phyloP scores from a whole-genome alignment of 306 rosid genomes.

The Dryas drummondii region DNA sequence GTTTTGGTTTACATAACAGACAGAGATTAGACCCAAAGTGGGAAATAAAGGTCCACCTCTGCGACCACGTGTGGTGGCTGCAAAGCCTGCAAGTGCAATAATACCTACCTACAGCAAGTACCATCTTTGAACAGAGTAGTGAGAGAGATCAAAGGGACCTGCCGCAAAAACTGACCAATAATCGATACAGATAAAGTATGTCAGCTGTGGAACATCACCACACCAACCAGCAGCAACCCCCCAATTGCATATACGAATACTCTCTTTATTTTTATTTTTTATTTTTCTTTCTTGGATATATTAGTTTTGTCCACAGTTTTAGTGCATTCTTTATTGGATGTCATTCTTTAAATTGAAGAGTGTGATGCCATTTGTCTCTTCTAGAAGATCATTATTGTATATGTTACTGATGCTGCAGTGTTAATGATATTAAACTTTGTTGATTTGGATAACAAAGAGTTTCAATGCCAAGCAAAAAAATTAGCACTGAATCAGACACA shows the following conservation, averaged over 20 bases:
- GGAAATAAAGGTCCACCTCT: neutral
- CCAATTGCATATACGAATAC: neutral
- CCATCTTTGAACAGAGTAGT: neutral
- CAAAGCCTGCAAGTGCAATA: conserved; percentile 1
- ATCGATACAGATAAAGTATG: neutral
- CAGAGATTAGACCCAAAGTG: conserved; percentile 5
- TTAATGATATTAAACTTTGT: neutral
- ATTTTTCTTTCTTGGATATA: neutral
- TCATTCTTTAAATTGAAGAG: neutral
- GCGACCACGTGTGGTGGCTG: neutral
- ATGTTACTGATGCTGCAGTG: neutral
- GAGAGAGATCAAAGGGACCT: neutral
- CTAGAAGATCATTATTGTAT: neutral
- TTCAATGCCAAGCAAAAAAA: too few relatives aligned
- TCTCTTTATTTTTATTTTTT: neutral
- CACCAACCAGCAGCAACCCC: neutral
- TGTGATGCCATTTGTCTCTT: neutral
- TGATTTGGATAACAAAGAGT: neutral
- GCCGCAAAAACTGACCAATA: neutral
- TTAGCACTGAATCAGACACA: too few relatives aligned
- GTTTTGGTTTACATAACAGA: neutral
- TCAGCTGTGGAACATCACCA: neutral
- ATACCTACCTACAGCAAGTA: neutral
- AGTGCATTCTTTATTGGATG: neutral
- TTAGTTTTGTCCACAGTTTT: neutral